Evolutionary conservation across 352 stramenopile species (phyloP).

Genomic region (Phytophthora podocarpi): DNA sequence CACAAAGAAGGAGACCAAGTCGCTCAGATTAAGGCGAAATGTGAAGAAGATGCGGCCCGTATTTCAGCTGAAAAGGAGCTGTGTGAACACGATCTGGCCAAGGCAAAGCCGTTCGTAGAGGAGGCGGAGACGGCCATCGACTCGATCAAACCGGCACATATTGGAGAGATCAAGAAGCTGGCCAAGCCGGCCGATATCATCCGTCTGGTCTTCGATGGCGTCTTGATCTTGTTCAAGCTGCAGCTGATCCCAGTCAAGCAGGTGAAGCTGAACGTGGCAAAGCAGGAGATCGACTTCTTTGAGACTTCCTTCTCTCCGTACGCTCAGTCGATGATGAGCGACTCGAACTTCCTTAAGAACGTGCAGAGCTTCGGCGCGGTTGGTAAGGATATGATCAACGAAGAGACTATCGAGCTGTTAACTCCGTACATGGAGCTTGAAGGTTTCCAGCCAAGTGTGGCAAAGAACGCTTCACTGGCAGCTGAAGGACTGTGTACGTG

Average conservation of each 20-base stretch:
- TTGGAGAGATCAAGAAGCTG: slow-evolving; percentile 98
- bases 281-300: slow-evolving; percentile 97
- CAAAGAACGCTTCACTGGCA: slow-evolving; percentile 96
- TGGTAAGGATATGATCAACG: slow-evolving; percentile 98
- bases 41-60: slow-evolving; percentile 94
- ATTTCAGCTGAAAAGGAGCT: slow-evolving; percentile 96
- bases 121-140: slow-evolving; percentile 97
- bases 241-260: slow-evolving; percentile 92
- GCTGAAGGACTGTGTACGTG: slow-evolving; percentile 98
- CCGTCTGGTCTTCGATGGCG: slow-evolving; percentile 97
- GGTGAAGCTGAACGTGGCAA: slow-evolving; percentile 95
- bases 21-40: slow-evolving; percentile 96
- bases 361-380: slow-evolving; percentile 95
- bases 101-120: slow-evolving; percentile 98
- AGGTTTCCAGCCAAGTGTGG: slow-evolving; percentile 94
- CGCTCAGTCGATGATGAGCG: slow-evolving; percentile 95
- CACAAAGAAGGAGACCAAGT: slow-evolving; percentile 98
- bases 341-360: slow-evolving; percentile 97
- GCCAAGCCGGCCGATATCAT: slow-evolving; percentile 99
- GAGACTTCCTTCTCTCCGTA: slow-evolving; percentile 97
- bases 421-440: slow-evolving; percentile 97
- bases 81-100: slow-evolving; percentile 96
- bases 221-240: slow-evolving; percentile 97
- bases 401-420: slow-evolving; percentile 99
- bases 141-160: slow-evolving; percentile 97